phyloP scores from a whole-genome alignment of 164 flowering plant genomes.

The Tetrastigma voinierianum region DNA sequence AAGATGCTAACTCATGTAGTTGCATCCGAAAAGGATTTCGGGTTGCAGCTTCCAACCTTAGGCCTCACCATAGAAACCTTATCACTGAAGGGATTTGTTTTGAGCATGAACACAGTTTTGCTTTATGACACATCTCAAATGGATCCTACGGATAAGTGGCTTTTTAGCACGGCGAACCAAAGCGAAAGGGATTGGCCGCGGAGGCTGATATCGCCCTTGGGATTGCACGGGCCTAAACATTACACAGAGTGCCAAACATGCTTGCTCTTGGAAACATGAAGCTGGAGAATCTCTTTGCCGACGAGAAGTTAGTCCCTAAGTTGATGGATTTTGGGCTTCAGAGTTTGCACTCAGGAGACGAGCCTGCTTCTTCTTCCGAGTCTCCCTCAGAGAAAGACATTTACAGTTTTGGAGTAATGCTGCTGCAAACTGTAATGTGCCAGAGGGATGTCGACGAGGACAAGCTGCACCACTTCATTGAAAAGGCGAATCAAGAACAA shows the following conservation, averaged over 20 bases:
- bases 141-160: constrained; percentile 52
- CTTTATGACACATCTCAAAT: constrained; percentile 39
- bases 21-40: constrained; percentile 45
- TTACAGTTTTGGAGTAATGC: constrained; percentile 44
- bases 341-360: constrained; percentile 23
- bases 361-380: constrained; percentile 34
- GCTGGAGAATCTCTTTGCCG: constrained; percentile 50
- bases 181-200: constrained; percentile 28
- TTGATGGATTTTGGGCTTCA: constrained; percentile 47
- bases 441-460: constrained; percentile 23
- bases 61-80: constrained; percentile 52
- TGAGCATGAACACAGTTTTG: constrained; percentile 36
- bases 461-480: constrained; percentile 18
- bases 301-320: constrained; percentile 47
- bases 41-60: constrained; percentile 38
- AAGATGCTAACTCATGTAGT: constrained; percentile 33
- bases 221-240: constrained; percentile 50
- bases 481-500: constrained; percentile 14
- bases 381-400: constrained; percentile 46
- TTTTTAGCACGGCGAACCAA: constrained; percentile 19
- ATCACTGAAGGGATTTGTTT: constrained; percentile 50
- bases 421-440: constrained; percentile 36
- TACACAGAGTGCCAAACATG: constrained; percentile 45
- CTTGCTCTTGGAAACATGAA: constrained; percentile 54
- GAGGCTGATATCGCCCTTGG: constrained; percentile 45